Evolutionary conservation across 768 basidiomycete genomes (phyloP), one percentile per base, ranked within the genome.

Genomic region (Exsudoporus frostii): DNA sequence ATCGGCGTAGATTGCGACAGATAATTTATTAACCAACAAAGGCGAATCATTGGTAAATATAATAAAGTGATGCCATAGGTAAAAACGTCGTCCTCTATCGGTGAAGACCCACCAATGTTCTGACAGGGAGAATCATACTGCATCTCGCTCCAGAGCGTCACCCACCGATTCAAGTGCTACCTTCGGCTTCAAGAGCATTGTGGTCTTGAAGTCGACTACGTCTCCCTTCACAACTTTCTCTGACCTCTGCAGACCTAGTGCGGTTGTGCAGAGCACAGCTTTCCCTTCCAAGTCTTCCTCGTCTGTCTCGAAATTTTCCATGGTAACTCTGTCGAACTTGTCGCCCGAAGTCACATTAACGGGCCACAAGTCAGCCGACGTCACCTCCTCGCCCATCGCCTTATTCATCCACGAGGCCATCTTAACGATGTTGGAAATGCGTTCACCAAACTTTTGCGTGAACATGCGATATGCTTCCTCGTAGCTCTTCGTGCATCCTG

Each of bases 381-480:
- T 80, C 42, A 86, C 72, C 46, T 79, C 79, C 64, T 84, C 80
- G 1, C 83, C 82, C 44, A 84, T 75, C 11, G 77, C 78, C 62
- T 78, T 81, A 58, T 71, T 70, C 32, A 71, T 38, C 34, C 67
- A 60, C 1, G 59, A 43, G 0, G 71, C 65, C 66, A 68, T 61
- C 47, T 63, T 69, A 33, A 73, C 71, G 1, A 71, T 56, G 44
- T 71, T 73, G 45, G 68, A 67, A 6, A 71, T 42, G 8, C 68
- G 71, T 45, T 71, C 71, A 5, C 69, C 71, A 19, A 73, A 72
- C 55, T 64, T 65, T 59, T 68, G 68, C 4, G 68, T 61, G 54
- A 70, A 70, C 0, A 32, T 39, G 51, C 68, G 68, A 43, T 70
- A 70, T 30, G 54, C 36, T 9, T 71, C 68, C 7, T 71, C 68